Evolutionary conservation across 164 flowering plant genomes (phyloP), one percentile per base, ranked within the genome.

Genomic region (Liquidambar formosana): DNA sequence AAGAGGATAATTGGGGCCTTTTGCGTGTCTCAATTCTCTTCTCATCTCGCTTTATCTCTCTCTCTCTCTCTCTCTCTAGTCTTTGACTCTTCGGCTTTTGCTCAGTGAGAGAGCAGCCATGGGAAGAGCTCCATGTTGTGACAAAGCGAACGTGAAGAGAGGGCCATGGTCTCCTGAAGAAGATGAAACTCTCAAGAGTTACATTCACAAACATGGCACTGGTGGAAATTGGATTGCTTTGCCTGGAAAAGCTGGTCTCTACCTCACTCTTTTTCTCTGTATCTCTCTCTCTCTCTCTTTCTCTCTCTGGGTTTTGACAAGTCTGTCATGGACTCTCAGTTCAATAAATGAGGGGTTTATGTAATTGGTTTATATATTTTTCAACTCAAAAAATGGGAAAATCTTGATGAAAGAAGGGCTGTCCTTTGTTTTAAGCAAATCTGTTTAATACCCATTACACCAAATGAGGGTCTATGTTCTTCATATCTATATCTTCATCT

Each of bases 81-180:
- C n/a, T n/a, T n/a, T n/a, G n/a, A n/a, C n/a, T 11, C 26, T 16
- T 28, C n/a, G 23, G 38, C 15, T 11, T 47, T 64, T 48, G 6
- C 21, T 57, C 43, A n/a, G n/a, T 22, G 33, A 16, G 48, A 4
- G 44, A 11, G 27, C 1, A n/a, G 52, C 15, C 45, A 74, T 74
- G 81, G 81, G 85, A 41, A 79, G 82, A 68, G 79, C 81, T 52
- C 85, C 83, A 57, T 82, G 85, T 48, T 79, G 83, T 64, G 85
- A 79, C 71, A 78, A 82, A 70, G 65, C 75, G 3, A 80, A 76
- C 18, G 83, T 80, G 69, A 82, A 82, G 75, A 78, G 75, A 78
- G 85, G 85, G 5, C 83, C 83, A 8, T 82, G 85, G 83, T 78
- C 85, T 19, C 81, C 85, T 48, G 83, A 82, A 14, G 85, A 82